Evolutionary conservation across 441 rosid species (phyloP).

Genomic region (Eutrema salsugineum): DNA sequence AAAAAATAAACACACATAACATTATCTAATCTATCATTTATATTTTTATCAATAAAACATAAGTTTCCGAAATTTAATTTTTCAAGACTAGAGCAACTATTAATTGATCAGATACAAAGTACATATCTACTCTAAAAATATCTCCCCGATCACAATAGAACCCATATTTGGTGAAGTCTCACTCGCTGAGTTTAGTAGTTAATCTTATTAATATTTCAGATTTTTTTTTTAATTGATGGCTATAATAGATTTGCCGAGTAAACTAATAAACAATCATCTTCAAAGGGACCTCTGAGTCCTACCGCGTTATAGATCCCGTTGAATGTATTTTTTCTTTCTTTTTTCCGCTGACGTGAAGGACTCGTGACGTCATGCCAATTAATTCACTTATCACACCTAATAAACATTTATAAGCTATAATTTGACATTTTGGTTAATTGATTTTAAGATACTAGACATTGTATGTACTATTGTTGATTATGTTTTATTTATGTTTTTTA

Average conservation of each 20-base stretch:
- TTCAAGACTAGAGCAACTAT: neutral
- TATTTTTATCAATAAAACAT: neutral
- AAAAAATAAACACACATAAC: neutral
- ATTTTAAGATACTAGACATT: neutral
- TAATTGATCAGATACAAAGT: neutral
- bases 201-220: neutral
- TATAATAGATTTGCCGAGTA: conserved; percentile 19
- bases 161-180: neutral
- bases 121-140: neutral
- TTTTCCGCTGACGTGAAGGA: neutral
- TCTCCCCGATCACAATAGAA: neutral
- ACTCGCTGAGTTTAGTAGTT: neutral
- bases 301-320: conserved; percentile 24
- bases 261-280: conserved; percentile 3
- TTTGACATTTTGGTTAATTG: neutral
- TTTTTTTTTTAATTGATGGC: neutral
- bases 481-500: neutral
- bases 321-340: neutral
- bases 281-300: neutral
- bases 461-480: neutral
- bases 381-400: neutral
- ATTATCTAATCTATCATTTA: neutral
- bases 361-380: conserved; percentile 11
- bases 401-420: too few relatives aligned
- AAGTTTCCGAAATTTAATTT: neutral